A percentile compares a stretch with the other conserved stretches of the same genome.
These are phyloP conservation scores for Coniosporium tulheliwenetii DNA, from an alignment of 2,329 filamentous ascomycete species.

Conservation along the genomic window DNA sequence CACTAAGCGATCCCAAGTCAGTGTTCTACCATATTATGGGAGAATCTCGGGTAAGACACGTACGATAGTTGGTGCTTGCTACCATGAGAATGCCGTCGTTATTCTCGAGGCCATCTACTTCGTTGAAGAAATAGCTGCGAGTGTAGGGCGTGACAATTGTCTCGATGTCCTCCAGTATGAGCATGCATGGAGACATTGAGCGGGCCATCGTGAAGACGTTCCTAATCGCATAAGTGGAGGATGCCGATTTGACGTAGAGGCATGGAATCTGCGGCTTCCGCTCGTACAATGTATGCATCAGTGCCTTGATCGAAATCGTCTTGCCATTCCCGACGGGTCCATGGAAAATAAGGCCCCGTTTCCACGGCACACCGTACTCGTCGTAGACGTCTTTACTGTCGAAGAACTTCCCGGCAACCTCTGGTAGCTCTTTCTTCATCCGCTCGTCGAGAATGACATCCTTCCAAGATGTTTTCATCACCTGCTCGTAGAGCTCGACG, in stretches of 20 bases:
- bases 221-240: conserved; percentile 12
- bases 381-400: conserved; percentile 21
- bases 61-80: conserved; percentile 22
- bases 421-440: conserved; percentile 25
- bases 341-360: conserved; percentile 28
- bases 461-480: conserved; percentile 26
- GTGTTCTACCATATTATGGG: background rate
- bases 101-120: conserved; percentile 23
- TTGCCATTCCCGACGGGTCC: conserved; percentile 26
- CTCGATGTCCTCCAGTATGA: conserved; percentile 26
- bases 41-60: background rate
- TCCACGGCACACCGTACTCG: conserved; percentile 30
- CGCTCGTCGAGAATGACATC: conserved; percentile 30
- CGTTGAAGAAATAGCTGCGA: conserved; percentile 25
- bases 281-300: conserved; percentile 25
- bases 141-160: conserved; percentile 19
- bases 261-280: conserved; percentile 19
- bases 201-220: conserved; percentile 19
- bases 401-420: conserved; percentile 26
- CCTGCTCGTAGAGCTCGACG: conserved; percentile 20
- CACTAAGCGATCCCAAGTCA: conserved; percentile 3
- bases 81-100: conserved; percentile 28
- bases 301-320: conserved; percentile 28
- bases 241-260: conserved; percentile 23
- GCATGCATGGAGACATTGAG: conserved; percentile 20